Conservation (phyloP, 768 basidiomycete genomes). For the Lactarius pseudohatsudake region DNA sequence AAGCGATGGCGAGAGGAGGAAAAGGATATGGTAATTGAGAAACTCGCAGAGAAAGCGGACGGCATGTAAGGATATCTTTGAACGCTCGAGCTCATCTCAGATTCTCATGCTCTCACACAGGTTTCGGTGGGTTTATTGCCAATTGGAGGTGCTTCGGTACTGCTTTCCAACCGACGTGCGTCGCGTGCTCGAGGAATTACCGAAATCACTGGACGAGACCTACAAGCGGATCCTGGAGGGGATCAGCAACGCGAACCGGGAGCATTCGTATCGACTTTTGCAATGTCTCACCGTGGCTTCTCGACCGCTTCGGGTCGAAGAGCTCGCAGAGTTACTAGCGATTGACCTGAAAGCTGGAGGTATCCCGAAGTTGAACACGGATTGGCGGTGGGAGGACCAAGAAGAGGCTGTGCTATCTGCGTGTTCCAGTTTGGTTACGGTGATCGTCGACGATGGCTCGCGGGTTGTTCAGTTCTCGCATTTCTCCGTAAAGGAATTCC, state of each 20-base stretch:
- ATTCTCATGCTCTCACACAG: neutral
- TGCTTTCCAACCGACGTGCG: neutral
- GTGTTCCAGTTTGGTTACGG: neutral
- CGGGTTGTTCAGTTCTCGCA: neutral
- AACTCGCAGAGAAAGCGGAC: neutral
- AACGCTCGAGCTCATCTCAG: neutral
- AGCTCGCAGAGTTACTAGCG: neutral
- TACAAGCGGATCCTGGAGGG: constrained; percentile 5
- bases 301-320: neutral
- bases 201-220: constrained; percentile 1
- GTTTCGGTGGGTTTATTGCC: constrained; percentile 13
- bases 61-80: neutral
- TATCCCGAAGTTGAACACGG: neutral
- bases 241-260: neutral
- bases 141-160: constrained; percentile 1
- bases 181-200: neutral
- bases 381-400: neutral
- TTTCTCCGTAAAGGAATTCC: neutral
- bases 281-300: neutral
- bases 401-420: neutral
- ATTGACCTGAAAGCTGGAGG: neutral
- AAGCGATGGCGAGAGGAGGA: neutral
- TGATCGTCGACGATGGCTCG: neutral
- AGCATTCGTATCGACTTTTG: neutral
- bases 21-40: neutral